Evolutionary conservation across 2,329 filamentous ascomycete genomes (phyloP).

Genomic region (Colletotrichum noveboracense): DNA sequence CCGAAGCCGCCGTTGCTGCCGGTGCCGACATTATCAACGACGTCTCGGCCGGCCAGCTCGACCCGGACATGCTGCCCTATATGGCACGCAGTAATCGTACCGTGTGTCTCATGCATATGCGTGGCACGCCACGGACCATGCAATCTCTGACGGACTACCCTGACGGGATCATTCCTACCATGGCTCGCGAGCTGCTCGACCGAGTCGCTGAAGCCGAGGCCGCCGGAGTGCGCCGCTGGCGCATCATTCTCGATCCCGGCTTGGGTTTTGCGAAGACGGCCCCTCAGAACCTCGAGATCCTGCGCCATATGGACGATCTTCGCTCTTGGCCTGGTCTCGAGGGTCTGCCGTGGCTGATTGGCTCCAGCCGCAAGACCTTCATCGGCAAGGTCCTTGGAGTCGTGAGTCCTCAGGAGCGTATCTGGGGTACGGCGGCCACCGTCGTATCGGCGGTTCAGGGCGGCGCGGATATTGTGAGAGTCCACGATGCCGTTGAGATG

Average conservation of each 20-base stretch:
- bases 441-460: conserved; percentile 85
- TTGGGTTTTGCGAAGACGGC: conserved; percentile 90
- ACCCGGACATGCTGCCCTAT: conserved; percentile 81
- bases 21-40: conserved; percentile 97
- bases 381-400: conserved; percentile 84
- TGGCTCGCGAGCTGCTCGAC: conserved; percentile 70
- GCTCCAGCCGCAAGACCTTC: conserved; percentile 88
- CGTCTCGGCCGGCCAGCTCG: conserved; percentile 81
- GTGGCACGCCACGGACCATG: conserved; percentile 87
- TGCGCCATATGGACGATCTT: conserved; percentile 71
- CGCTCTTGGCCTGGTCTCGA: conserved; percentile 67
- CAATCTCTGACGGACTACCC: conserved; percentile 71
- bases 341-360: conserved; percentile 86
- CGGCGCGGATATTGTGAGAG: conserved; percentile 88
- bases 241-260: conserved; percentile 92
- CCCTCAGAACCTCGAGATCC: conserved; percentile 80
- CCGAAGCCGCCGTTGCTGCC: conserved; percentile 73
- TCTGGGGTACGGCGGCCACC: conserved; percentile 87
- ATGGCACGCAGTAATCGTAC: conserved; percentile 80
- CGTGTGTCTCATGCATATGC: conserved; percentile 91
- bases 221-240: conserved; percentile 88
- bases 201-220: conserved; percentile 77
- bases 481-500: conserved; percentile 93
- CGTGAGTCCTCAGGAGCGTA: conserved; percentile 69
- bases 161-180: conserved; percentile 65